Evolutionary conservation across 225 moss, liverwort and hornwort genomes (phyloP).

Genomic region (Pseudoscleropodium purum): DNA sequence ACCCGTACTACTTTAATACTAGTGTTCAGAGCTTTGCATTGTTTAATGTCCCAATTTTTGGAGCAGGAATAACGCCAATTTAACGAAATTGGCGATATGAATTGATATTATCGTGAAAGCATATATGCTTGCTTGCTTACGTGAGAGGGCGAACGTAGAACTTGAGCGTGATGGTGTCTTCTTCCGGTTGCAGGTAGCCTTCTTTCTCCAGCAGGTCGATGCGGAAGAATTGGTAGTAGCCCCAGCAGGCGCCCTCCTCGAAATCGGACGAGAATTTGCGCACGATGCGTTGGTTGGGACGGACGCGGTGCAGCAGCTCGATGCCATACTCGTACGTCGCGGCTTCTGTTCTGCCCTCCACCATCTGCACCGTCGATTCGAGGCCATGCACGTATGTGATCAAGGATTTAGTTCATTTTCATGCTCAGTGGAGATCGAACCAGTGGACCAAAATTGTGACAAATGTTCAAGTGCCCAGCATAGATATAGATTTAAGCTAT

Average conservation of each 20-base stretch:
- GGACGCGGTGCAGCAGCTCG: conserved; percentile 41
- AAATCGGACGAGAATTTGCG: conserved; percentile 65
- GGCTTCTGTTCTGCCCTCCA: conserved; percentile 39
- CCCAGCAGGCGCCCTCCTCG: conserved; percentile 61
- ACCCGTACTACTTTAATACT: background rate
- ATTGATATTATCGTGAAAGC: background rate
- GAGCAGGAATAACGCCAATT: background rate
- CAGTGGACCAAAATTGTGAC: background rate
- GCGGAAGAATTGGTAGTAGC: conserved; percentile 62
- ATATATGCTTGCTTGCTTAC: conserved; percentile 7
- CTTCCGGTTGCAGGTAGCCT: conserved; percentile 42
- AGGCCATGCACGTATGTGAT: background rate
- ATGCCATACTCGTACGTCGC: conserved; percentile 65
- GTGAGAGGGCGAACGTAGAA: conserved; percentile 58
- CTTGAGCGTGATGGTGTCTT: conserved; percentile 35
- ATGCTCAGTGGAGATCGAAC: background rate
- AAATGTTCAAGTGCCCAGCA: background rate
- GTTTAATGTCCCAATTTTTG: background rate
- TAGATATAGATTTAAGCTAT: background rate
- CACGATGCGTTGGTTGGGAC: conserved; percentile 45
- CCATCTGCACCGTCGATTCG: conserved; percentile 29
- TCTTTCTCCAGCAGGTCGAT: conserved; percentile 56
- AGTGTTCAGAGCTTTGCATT: background rate
- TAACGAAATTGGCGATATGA: background rate
- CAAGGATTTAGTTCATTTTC: background rate